Evolutionary conservation across 164 flowering plant genomes (phyloP).

Genomic region (Euptelea pleiosperma): DNA sequence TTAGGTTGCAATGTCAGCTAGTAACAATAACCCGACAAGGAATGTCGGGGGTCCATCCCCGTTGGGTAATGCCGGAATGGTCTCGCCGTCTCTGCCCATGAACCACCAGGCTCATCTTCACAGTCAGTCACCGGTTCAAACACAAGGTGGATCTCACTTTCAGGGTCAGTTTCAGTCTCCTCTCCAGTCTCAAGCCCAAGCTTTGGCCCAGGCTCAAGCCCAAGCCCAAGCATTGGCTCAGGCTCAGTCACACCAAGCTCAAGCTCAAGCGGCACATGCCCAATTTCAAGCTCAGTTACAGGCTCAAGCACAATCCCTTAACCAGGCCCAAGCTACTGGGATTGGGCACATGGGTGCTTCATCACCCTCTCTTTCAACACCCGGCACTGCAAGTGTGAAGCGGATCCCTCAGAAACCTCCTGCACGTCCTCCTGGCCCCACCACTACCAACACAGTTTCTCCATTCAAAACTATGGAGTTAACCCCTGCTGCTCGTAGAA

Average conservation of each 20-base stretch:
- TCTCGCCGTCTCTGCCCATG: slow-evolving; percentile 24
- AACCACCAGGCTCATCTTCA: slow-evolving; percentile 41
- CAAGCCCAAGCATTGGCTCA: slow-evolving; percentile 29
- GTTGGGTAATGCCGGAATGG: slow-evolving; percentile 36
- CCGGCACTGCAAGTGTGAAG: slow-evolving; percentile 46
- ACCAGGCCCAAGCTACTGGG: slow-evolving; percentile 33
- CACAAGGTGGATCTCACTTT: slow-evolving; percentile 37
- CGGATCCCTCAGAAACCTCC: slow-evolving; percentile 66
- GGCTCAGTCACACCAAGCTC: slow-evolving; percentile 21
- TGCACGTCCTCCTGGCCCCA: slow-evolving; percentile 53
- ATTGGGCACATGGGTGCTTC: slow-evolving; percentile 31
- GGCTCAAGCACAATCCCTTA: slow-evolving; percentile 27
- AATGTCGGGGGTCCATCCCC: slow-evolving; percentile 29
- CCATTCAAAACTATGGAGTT: slow-evolving; percentile 76
- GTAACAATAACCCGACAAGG: slow-evolving; percentile 28
- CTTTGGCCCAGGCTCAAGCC: slow-evolving; percentile 30
- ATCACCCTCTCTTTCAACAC: slow-evolving; percentile 46
- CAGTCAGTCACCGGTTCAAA: slow-evolving; percentile 36
- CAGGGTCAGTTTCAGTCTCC: slow-evolving; percentile 43
- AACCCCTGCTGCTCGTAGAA: slow-evolving; percentile 73
- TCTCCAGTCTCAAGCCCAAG: slow-evolving; percentile 32
- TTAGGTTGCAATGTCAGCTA: slow-evolving; percentile 23
- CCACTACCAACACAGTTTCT: slow-evolving; percentile 32
- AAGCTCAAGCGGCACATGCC: slow-evolving; percentile 25
- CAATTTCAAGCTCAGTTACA: slow-evolving; percentile 33